Base-by-base conservation (phyloP, 106 monocot genomes). In the Dendrobium nobile region DNA sequence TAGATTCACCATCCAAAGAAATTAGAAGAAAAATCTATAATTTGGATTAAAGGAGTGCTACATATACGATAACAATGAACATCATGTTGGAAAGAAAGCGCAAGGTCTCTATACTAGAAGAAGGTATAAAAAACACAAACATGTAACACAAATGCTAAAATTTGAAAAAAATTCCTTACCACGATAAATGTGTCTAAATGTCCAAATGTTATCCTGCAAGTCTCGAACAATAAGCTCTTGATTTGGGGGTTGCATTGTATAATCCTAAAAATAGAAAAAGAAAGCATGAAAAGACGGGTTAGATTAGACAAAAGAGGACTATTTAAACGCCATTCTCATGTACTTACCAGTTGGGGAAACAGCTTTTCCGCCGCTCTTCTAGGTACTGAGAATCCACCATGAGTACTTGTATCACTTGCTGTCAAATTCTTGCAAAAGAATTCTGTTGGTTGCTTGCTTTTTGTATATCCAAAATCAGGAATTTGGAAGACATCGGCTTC, bases 381-480 rank as follows among this genome's bases (percentile, higher is more conserved):
- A 67, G 95, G 95, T 56, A 99, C 98, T 0, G 98, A 99, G 82
- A 99, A 99, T 18, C 98, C 98, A 77, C 96, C 93, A 88, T 96
- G 96, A 72, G 96, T 93, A 72, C 96, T 93, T 74, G 96, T 96
- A 80, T 96, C 98, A 84, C 93, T 95, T 81, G 95, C 95, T 61
- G 98, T 99, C 67, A 99, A 82, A 79, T 81, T 99, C 84, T 99
- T 99, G 80, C 98, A 92, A 79, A 95, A 99, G 75, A 87, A 95
- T 22, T 99, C 91, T 75, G 73, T 86, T 75, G 98, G 98, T 5
- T 99, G 98, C 84, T 89, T 95, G 79, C 89, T 86, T 84, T 82
- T 91, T 41, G 85, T 80, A 75, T 86, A 85, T 17, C 92, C 93
- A 82, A 89, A 88, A 85, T 93, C 86, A 54, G 89, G 88, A 82